Evolutionary conservation across 441 rosid species (phyloP), one percentile per base, ranked within the genome.

Genomic region (Breynia disticha): DNA sequence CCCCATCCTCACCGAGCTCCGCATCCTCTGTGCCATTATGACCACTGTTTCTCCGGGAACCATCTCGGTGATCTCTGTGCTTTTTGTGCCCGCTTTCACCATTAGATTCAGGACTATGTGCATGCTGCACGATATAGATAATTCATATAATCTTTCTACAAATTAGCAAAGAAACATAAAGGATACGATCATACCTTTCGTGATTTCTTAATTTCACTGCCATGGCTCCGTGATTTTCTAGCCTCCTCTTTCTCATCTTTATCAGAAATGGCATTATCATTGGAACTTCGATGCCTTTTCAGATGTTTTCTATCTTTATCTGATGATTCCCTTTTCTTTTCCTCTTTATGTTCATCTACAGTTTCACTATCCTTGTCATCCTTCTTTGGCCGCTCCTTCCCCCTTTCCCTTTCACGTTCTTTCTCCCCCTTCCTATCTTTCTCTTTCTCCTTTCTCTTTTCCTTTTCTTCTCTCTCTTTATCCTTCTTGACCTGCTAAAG

Each of bases 331-430:
- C 75, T 86, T 66, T 70, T 79, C 70, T 76, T 88, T 16, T 88
- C 95, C 41, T 89, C 97, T 67, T 75, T 86, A 56, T 79, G 73
- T 42, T 69, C 70, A 59, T 88, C 95, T 48, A 71, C 63, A 65
- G 72, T 81, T 59, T 94, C 99, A 72, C 89, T 77, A 64, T 94
- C 97, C 24, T 83, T 73, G 17, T 90, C 99, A 62, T 85, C 97
- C 61, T 79, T 84, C 72, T 72, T 89, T 16, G 72, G 58, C 48
- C 79, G 76, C 49, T 89, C 87, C 77, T 81, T 85, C 15, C 75
- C 87, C 59, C 73, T 86, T 32, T 80, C 88, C 64, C 71, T 79
- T 41, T 79, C 95, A 12, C 83, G 80, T 45, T 83, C 95, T 56
- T 68, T 79, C 46, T 80, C 86, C 67, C 79, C 87, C 61, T 77